phyloP scores from a whole-genome alignment of 106 monocot genomes.

The Phalaenopsis aphrodite region DNA sequence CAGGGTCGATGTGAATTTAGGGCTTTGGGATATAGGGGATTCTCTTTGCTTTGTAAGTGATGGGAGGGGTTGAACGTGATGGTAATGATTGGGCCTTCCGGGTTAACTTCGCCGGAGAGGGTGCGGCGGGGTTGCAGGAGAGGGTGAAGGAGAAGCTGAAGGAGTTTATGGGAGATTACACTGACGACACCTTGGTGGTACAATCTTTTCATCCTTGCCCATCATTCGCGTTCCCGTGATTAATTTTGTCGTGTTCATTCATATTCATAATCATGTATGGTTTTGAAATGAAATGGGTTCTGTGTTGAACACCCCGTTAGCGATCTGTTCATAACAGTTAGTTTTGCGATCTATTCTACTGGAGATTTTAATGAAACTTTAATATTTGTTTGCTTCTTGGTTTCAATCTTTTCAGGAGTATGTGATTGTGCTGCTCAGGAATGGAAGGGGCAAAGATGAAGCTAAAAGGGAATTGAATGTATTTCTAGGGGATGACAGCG shows the following conservation, averaged over 20 bases:
- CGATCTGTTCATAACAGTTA: neutral
- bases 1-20: neutral
- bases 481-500: constrained; percentile 68
- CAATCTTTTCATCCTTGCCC: neutral
- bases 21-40: neutral
- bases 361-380: neutral
- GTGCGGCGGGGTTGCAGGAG: constrained; percentile 32
- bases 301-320: neutral
- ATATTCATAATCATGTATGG: neutral
- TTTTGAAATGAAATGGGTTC: neutral
- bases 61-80: constrained; percentile 5
- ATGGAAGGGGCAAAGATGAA: constrained; percentile 71
- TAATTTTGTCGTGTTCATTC: neutral
- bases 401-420: constrained; percentile 62
- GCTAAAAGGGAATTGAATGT: constrained; percentile 57
- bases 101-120: constrained; percentile 36
- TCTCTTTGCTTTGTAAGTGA: constrained; percentile 3
- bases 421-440: constrained; percentile 71
- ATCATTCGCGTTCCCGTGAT: neutral
- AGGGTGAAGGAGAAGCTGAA: constrained; percentile 61
- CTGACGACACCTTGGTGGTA: constrained; percentile 81
- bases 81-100: constrained; percentile 21
- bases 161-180: constrained; percentile 73
- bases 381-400: neutral
- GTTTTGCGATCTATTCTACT: neutral